Evolutionary conservation across 306 rosid species (phyloP).

Genomic region (Herpetospermum pedunculosum): DNA sequence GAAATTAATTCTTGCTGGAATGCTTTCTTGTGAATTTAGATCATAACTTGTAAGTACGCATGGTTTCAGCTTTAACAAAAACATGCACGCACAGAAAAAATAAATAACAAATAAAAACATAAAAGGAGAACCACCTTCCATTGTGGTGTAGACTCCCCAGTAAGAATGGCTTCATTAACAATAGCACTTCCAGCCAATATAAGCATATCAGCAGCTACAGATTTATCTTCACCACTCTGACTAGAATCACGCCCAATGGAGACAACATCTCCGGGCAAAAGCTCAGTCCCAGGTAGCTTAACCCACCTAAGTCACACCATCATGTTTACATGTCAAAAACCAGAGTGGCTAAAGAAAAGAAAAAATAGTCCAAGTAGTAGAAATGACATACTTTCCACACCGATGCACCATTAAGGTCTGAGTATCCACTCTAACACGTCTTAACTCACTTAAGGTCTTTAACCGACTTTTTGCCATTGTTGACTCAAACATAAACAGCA

Average conservation of each 20-base stretch:
- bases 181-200: constrained; percentile 92
- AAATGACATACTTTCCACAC: constrained; percentile 79
- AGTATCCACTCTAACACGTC: constrained; percentile 91
- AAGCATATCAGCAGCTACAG: constrained; percentile 99
- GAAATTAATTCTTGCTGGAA: neutral
- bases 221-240: constrained; percentile 81
- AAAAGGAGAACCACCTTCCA: constrained; percentile 78
- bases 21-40: neutral
- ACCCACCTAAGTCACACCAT: constrained; percentile 55
- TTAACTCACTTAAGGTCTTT: constrained; percentile 87
- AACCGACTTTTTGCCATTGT: constrained; percentile 98
- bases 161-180: constrained; percentile 96
- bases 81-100: too few species aligned
- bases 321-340: constrained; percentile 1
- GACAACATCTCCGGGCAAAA: constrained; percentile 96
- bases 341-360: constrained; percentile 2
- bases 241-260: constrained; percentile 84
- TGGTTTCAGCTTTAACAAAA: neutral
- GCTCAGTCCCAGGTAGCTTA: constrained; percentile 80
- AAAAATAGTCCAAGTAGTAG: neutral
- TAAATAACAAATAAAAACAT: constrained; percentile 30
- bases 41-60: neutral
- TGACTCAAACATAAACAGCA: constrained; percentile 96
- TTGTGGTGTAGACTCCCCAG: constrained; percentile 99
- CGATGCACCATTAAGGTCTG: constrained; percentile 93